phyloP scores from a whole-genome alignment of 2,329 filamentous ascomycete species.

The Aspergillus flavus region DNA sequence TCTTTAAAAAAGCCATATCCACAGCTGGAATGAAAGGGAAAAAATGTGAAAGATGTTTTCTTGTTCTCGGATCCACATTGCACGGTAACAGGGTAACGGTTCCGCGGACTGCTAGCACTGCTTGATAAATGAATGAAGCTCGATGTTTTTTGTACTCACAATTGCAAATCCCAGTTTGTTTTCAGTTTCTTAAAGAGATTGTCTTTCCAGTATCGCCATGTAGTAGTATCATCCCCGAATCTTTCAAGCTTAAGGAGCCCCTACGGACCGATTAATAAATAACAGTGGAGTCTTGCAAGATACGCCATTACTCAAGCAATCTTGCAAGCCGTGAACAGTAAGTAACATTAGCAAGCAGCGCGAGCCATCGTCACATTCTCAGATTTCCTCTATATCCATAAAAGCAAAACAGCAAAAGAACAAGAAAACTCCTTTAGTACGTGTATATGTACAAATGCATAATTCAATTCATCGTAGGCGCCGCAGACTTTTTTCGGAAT shows the following conservation, averaged over 20 bases:
- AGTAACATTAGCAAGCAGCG: background rate
- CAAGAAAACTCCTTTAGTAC: constrained; percentile 11
- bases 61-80: constrained; percentile 5
- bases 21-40: constrained; percentile 22
- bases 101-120: constrained; percentile 3
- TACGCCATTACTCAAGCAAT: background rate
- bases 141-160: constrained; percentile 3
- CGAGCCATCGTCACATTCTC: background rate
- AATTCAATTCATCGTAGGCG: constrained; percentile 6
- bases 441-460: constrained; percentile 16
- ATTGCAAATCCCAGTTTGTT: background rate
- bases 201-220: background rate
- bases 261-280: background rate
- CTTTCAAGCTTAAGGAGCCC: background rate
- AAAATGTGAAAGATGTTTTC: constrained; percentile 23
- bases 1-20: constrained; percentile 25
- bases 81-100: constrained; percentile 2
- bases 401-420: constrained; percentile 1
- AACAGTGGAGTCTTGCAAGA: background rate
- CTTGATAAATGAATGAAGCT: constrained; percentile 9
- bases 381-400: background rate
- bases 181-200: background rate
- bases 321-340: background rate
- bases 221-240: background rate
- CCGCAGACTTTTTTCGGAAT: constrained; percentile 12